Percentiles rank a stretch among this genome's conserved stretches.
phyloP scores from a whole-genome alignment of 75 land plant species.

The Azolla pinnata region DNA sequence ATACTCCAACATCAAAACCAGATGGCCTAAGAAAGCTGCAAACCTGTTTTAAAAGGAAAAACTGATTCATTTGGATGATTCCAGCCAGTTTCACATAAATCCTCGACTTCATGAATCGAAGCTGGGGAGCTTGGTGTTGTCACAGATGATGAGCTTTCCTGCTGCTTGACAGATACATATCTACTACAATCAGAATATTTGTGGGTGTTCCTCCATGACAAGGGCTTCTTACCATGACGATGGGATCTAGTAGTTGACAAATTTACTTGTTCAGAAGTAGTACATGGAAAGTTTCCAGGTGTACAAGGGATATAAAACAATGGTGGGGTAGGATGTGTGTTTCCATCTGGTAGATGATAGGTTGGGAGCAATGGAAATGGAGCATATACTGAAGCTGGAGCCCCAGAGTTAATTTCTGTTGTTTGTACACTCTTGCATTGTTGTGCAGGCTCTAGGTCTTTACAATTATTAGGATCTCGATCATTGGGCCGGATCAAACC shows the following conservation, averaged over 20 bases:
- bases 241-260: no score
- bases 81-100: conserved; percentile 4
- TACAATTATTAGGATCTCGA: no score
- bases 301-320: neutral
- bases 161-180: neutral
- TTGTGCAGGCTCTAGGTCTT: no score
- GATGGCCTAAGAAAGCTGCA: no score
- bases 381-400: neutral
- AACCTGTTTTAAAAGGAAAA: no score
- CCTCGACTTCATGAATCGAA: conserved; percentile 2
- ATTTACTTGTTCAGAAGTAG: neutral
- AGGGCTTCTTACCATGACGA: no score
- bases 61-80: neutral
- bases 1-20: no score
- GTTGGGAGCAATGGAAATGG: neutral
- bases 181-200: neutral
- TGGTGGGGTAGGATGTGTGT: neutral
- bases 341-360: neutral
- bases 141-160: neutral
- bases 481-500: no score
- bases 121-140: conserved; percentile 3
- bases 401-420: neutral
- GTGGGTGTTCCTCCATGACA: neutral
- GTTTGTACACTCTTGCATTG: conserved; percentile 1
- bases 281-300: neutral